phyloP scores from a whole-genome alignment of 805 yeast species.

The Sugiyamaella boreocaroliniensis region DNA sequence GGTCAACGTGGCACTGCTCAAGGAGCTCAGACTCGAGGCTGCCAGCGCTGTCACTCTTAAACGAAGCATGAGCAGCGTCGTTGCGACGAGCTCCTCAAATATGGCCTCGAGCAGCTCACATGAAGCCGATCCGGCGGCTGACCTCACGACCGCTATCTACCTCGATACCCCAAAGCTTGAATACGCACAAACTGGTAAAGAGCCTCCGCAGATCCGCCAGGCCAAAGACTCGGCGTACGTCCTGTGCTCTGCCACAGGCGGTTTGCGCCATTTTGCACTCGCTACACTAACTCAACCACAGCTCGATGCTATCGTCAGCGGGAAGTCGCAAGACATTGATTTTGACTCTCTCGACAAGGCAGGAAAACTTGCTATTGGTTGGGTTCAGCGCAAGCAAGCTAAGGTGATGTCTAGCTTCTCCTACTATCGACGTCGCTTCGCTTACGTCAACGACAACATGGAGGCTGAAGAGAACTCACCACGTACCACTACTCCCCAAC shows the following conservation, averaged over 20 bases:
- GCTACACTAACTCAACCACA: constrained; percentile 12
- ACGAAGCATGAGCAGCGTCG: constrained; percentile 2
- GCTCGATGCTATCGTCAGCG: constrained; percentile 1
- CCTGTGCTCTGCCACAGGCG: constrained; percentile 35
- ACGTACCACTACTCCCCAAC: constrained; percentile 1
- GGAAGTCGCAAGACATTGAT: constrained; percentile 8
- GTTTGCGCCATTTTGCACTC: constrained; percentile 29
- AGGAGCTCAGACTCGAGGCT: constrained; percentile 36
- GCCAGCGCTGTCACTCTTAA: constrained; percentile 11
- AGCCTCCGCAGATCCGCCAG: constrained; percentile 35
- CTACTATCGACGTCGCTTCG: constrained; percentile 25
- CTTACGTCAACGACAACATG: constrained; percentile 3
- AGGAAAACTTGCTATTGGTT: constrained; percentile 31
- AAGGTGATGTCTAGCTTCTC: constrained; percentile 22
- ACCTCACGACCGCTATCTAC: constrained; percentile 17
- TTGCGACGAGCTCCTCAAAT: background rate
- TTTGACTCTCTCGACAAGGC: constrained; percentile 11
- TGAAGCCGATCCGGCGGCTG: background rate
- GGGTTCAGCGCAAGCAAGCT: constrained; percentile 29
- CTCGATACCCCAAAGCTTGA: constrained; percentile 35
- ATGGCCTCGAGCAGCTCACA: background rate
- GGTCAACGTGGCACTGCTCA: constrained; percentile 41
- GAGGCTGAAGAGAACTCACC: constrained; percentile 1
- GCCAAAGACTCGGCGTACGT: constrained; percentile 11
- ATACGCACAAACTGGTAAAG: constrained; percentile 31